These are phyloP conservation scores for Triticum timopheevii DNA, from an alignment of 176 grass and related monocot species.

Conservation along the genomic window DNA sequence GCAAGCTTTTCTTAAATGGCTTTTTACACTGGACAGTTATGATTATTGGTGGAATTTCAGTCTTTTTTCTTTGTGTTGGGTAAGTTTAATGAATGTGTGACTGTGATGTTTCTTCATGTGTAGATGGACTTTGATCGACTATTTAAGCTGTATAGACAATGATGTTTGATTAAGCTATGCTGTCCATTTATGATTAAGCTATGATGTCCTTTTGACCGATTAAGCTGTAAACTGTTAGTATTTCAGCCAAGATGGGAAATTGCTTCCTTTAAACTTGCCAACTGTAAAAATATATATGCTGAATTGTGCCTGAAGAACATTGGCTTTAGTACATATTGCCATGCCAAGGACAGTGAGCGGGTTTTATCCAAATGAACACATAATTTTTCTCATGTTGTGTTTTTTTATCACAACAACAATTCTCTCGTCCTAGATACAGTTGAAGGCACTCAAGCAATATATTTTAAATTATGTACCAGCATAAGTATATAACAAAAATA, in stretches of 20 bases:
- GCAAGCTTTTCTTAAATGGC: not conserved
- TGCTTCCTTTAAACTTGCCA: not conserved
- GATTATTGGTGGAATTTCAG: too few relatives aligned
- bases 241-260: not conserved
- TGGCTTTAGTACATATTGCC: not conserved
- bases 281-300: not conserved
- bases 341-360: not conserved
- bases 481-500: not conserved
- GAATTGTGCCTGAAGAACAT: not conserved
- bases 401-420: not conserved
- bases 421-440: not conserved
- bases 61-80: not conserved
- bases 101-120: too few relatives aligned
- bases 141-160: not conserved
- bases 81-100: not conserved
- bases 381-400: not conserved
- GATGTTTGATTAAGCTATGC: not conserved
- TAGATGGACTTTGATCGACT: not conserved
- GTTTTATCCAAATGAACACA: constrained; percentile 1
- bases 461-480: not conserved
- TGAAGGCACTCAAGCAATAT: not conserved
- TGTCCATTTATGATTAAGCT: not conserved
- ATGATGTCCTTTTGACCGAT: not conserved
- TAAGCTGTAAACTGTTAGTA: not conserved
- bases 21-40: not conserved